These are phyloP conservation scores for Beauveria varroae DNA, from an alignment of 2,329 filamentous ascomycete species.

Conservation along the genomic window DNA sequence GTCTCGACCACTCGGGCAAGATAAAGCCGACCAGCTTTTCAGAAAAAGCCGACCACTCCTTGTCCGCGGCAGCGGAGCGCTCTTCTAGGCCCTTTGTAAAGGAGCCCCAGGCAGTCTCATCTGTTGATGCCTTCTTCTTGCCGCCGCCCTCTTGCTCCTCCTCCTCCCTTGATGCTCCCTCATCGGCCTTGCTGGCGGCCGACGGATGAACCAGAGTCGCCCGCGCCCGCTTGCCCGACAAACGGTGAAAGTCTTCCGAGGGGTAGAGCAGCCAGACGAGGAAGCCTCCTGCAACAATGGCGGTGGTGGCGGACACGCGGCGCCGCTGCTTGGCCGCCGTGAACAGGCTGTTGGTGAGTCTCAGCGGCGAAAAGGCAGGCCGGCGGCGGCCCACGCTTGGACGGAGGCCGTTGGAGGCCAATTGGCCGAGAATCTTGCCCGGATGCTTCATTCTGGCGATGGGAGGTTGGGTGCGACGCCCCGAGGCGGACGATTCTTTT, in stretches of 20 bases:
- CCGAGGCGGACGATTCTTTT: not conserved
- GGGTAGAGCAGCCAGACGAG: conserved; percentile 38
- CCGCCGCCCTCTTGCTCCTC: conserved; percentile 3
- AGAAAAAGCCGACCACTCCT: conserved; percentile 47
- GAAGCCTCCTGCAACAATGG: conserved; percentile 28
- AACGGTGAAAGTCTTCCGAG: conserved; percentile 33
- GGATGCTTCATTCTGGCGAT: conserved; percentile 3
- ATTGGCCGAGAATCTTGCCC: conserved; percentile 1
- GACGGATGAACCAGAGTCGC: not conserved
- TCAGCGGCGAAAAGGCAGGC: not conserved
- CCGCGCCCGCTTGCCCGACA: conserved; percentile 18
- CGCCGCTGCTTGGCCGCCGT: conserved; percentile 1
- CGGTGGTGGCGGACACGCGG: conserved; percentile 12
- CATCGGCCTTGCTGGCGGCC: not conserved
- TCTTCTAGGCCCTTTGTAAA: conserved; percentile 42
- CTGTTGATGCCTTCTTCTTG: conserved; percentile 1
- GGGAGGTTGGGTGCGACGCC: not conserved
- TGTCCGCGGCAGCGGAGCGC: conserved; percentile 46
- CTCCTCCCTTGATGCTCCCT: not conserved
- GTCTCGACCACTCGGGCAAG: conserved; percentile 73
- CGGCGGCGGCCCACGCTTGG: not conserved
- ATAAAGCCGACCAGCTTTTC: conserved; percentile 62
- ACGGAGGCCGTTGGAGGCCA: conserved; percentile 7
- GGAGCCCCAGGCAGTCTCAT: conserved; percentile 35
- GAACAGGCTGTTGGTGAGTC: conserved; percentile 4